These are phyloP conservation scores for Tolypocladium pustulatum DNA, from an alignment of 2,329 filamentous ascomycete species.

Conservation along the genomic window DNA sequence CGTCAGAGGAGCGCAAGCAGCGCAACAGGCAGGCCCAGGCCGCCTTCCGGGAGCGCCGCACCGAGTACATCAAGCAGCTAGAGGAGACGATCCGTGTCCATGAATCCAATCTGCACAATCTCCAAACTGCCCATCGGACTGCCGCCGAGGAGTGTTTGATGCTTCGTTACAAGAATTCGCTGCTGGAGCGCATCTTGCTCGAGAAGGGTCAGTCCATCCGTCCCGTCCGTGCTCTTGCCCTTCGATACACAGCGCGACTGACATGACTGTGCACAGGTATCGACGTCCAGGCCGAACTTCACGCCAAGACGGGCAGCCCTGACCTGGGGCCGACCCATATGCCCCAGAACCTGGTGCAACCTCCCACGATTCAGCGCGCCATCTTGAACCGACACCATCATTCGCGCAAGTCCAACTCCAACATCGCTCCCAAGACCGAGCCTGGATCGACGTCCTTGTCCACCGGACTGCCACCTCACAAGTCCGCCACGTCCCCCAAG, in stretches of 20 bases:
- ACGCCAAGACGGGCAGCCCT: constrained; percentile 83
- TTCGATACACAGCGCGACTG: neutral
- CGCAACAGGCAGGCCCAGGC: constrained; percentile 95
- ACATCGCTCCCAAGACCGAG: constrained; percentile 66
- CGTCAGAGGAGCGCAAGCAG: constrained; percentile 96
- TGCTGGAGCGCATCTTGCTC: constrained; percentile 86
- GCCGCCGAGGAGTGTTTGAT: constrained; percentile 96
- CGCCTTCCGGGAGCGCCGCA: constrained; percentile 90
- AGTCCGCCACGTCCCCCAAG: constrained; percentile 55
- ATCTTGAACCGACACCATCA: constrained; percentile 76
- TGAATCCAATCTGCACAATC: constrained; percentile 83
- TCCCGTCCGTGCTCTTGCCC: neutral
- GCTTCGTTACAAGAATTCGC: constrained; percentile 96
- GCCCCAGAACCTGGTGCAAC: constrained; percentile 58
- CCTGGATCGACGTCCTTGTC: constrained; percentile 35
- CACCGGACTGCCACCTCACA: constrained; percentile 34
- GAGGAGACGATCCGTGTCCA: constrained; percentile 96
- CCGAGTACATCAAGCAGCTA: constrained; percentile 98
- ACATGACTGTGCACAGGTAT: constrained; percentile 51
- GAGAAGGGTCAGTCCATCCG: constrained; percentile 67
- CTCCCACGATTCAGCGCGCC: constrained; percentile 67
- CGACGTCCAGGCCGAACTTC: constrained; percentile 92
- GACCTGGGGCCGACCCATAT: constrained; percentile 61
- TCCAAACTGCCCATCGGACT: constrained; percentile 88
- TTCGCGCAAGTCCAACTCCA: constrained; percentile 59